Evolutionary conservation across 2,329 filamentous ascomycete genomes (phyloP), one percentile per base, ranked within the genome.

Genomic region (Cercospora brassicicola): DNA sequence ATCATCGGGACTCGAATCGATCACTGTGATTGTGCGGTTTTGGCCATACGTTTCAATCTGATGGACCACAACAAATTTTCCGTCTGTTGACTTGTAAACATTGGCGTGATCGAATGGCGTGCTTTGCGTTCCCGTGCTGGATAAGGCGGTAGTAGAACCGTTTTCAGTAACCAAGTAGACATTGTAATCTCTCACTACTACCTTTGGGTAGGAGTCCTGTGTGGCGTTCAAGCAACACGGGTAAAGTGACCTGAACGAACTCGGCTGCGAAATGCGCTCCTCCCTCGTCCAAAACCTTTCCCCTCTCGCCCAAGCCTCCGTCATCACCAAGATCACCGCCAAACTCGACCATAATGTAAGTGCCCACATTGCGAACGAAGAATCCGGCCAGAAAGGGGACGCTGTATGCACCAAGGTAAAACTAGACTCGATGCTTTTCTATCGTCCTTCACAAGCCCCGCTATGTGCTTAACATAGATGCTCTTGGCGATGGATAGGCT

Each of bases 1-100:
- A 51, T 67, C 65, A 15, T 36, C n/a, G 4, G 60, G 60, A 28
- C 60, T 67, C 28, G 65, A 67, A 20, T 67, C 60, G n/a, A 63
- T 53, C 13, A 67, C 23, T 13, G 59, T 64, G n/a, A 63, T 36
- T 4, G 36, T 64, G 5, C 65, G 60, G 28, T 64, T 63, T 23
- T 31, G 26, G 28, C 60, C 65, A 10, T n/a, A 36, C n/a, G 11
- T 57, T 11, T 36, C 23, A 15, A 28, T 36, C 13, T 63, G 65
- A 45, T 48, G 62, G 48, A 63, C 65, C 18, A 67, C 31, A 11
- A 36, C 65, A 31, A 53, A 67, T n/a, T 26, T 36, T 30, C 39
- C 28, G 36, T 67, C 59, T 13, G 28, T 13, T 26, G 65, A 67
- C 15, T 33, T 48, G 48, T 48, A 63, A 39, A 67, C 33, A 2